Conservation (phyloP, 495 filamentous ascomycete species). For the Parathielavia hyrcaniae region DNA sequence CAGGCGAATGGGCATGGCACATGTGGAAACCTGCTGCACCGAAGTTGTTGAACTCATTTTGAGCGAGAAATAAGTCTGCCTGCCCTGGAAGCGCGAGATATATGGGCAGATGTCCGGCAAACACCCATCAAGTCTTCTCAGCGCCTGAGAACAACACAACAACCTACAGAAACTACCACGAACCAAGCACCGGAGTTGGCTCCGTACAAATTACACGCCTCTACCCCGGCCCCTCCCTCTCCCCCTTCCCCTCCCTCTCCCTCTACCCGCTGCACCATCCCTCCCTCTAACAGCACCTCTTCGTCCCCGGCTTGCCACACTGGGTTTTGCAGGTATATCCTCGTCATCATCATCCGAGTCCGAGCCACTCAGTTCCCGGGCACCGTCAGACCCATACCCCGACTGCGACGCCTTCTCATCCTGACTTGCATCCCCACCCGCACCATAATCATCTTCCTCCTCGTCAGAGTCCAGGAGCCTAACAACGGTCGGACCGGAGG, state of each 20-base stretch:
- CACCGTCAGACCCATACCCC: background rate
- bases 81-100: no score
- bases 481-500: conserved; percentile 29
- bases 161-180: no score
- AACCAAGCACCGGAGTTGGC: background rate
- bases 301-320: conserved; percentile 2
- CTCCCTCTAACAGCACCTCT: background rate
- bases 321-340: conserved; percentile 29
- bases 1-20: no score
- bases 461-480: conserved; percentile 25
- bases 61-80: no score
- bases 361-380: conserved; percentile 16
- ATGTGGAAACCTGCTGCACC: no score
- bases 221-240: conserved; percentile 6
- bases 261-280: conserved; percentile 5
- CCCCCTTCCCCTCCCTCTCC: conserved; percentile 16
- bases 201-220: background rate
- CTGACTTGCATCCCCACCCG: background rate
- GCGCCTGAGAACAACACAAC: no score
- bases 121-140: no score
- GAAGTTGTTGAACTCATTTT: no score
- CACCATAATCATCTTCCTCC: conserved; percentile 17
- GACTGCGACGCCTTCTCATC: conserved; percentile 3
- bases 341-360: conserved; percentile 27
- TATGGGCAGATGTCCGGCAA: no score